phyloP scores from a whole-genome alignment of 2,329 filamentous ascomycete genomes.

The Neofusicoccum umdonicola region DNA sequence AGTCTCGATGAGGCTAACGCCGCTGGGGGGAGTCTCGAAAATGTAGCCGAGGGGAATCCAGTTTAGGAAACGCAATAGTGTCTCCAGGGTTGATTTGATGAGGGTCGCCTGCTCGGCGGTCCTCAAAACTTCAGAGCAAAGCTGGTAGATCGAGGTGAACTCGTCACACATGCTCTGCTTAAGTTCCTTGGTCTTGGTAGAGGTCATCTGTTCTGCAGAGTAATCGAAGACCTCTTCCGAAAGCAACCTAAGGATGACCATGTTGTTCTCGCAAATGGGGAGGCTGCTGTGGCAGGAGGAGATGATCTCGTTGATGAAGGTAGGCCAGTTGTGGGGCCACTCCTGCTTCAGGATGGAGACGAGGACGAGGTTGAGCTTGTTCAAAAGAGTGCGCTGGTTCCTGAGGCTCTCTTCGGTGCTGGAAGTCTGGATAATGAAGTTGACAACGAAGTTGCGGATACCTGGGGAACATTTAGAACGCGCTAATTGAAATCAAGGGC shows the following conservation, averaged over 20 bases:
- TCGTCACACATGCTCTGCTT: constrained; percentile 99
- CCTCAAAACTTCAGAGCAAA: constrained; percentile 92
- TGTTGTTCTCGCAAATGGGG: constrained; percentile 99
- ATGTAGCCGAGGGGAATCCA: constrained; percentile 99
- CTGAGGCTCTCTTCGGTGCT: constrained; percentile 84
- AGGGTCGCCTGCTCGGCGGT: constrained; percentile 85
- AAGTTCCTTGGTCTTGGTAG: constrained; percentile 88
- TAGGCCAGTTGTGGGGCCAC: constrained; percentile 99
- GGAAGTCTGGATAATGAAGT: constrained; percentile 95
- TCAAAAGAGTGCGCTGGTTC: constrained; percentile 82
- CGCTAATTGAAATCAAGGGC: background rate
- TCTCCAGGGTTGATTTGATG: constrained; percentile 95
- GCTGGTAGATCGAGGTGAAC: constrained; percentile 96
- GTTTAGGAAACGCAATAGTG: constrained; percentile 92
- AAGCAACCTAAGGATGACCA: constrained; percentile 91
- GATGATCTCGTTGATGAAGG: constrained; percentile 99
- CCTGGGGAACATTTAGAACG: constrained; percentile 53
- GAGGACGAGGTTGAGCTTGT: constrained; percentile 97
- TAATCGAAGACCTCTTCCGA: constrained; percentile 99
- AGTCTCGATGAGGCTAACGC: constrained; percentile 76
- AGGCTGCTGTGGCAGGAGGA: constrained; percentile 92
- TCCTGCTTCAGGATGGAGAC: constrained; percentile 98
- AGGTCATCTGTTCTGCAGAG: constrained; percentile 99
- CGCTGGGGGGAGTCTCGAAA: constrained; percentile 77
- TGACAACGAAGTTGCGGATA: constrained; percentile 98